phyloP scores from a whole-genome alignment of 2,329 filamentous ascomycete species.

The Fonsecaea erecta region DNA sequence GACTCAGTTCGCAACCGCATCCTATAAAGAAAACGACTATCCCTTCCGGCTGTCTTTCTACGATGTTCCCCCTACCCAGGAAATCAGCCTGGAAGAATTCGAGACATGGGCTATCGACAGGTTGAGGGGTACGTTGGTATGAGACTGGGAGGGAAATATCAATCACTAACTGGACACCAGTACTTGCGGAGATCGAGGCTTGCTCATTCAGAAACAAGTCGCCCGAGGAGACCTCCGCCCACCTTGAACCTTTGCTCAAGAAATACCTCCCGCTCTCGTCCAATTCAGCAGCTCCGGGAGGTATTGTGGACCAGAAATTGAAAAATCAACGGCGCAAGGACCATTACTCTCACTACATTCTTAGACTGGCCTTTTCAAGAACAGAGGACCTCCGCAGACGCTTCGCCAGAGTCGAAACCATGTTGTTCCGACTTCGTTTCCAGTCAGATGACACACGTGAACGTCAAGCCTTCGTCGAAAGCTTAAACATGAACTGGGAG shows the following conservation, averaged over 20 bases:
- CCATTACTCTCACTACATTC: slow-evolving; percentile 97
- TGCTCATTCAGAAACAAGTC: slow-evolving; percentile 93
- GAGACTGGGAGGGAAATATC: slow-evolving; percentile 9
- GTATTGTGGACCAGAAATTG: slow-evolving; percentile 57
- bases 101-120: slow-evolving; percentile 98
- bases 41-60: slow-evolving; percentile 92
- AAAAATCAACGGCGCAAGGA: slow-evolving; percentile 84
- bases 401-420: slow-evolving; percentile 84
- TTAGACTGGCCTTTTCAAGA: slow-evolving; percentile 86
- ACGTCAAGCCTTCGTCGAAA: slow-evolving; percentile 74
- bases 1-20: slow-evolving; percentile 79
- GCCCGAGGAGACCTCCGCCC: slow-evolving; percentile 76
- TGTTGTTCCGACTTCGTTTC: slow-evolving; percentile 84
- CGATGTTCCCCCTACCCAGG: slow-evolving; percentile 80
- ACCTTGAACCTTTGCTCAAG: slow-evolving; percentile 84
- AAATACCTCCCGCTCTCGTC: slow-evolving; percentile 83
- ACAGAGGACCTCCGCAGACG: slow-evolving; percentile 88
- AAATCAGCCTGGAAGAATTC: slow-evolving; percentile 95
- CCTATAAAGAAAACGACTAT: slow-evolving; percentile 79
- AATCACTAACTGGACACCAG: slow-evolving; percentile 35
- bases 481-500: slow-evolving; percentile 82
- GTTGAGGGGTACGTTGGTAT: slow-evolving; percentile 67
- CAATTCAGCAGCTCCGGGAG: slow-evolving; percentile 67
- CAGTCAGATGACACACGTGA: slow-evolving; percentile 76
- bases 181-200: slow-evolving; percentile 69